Evolutionary conservation across 2,329 filamentous ascomycete genomes (phyloP), one percentile per base, ranked within the genome.

Genomic region (Aspergillus sp.): DNA sequence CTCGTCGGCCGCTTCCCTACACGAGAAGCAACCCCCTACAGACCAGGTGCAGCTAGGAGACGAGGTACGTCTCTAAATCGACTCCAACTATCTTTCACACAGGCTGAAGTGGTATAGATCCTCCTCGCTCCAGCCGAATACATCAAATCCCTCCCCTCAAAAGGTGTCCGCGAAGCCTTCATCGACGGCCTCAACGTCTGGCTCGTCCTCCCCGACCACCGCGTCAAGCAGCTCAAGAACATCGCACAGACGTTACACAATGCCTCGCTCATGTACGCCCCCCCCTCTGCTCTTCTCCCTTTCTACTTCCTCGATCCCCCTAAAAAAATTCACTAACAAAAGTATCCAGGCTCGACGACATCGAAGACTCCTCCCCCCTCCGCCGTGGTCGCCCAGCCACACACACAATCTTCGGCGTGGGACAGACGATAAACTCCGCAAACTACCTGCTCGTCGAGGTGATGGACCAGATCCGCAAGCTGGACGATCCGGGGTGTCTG

Each of bases 361-460:
- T 96, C 7, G 91, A 96, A 80, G 92, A 96, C 78, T 88, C 85
- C 47, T 93, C 90, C 2, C 79, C 87, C 64, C 83, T 96, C 30
- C 89, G 92, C 46, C 86, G 92, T 46, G 92, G 92, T 47, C 84
- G 91, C 45, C 92, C 92, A 13, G 92, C 94, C 22, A 91, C 92
- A 3, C 91, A 96, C 78, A 87, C 83, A 74, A 92, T 96, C 69
- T 96, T 93, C 72, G 92, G 92, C 64, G 88, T 90, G 3, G 88
- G 92, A 6, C 92, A 96, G 77, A 95, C 92, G 48, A 95, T 96
- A 79, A 96, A 96, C 78, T 90, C 89, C 54, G 91, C 92, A 66
- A 96, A 96, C 78, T 96, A 96, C 78, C 86, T 94, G 62, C 96
- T 95, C 81, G 95, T 96, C 75, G 82, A 84, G 68, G 92, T 91